A percentile compares a stretch with the other conserved stretches of the same genome.
Evolutionary conservation across 495 filamentous ascomycete genomes (phyloP).

Genomic region (Aspergillus heteromorphus): DNA sequence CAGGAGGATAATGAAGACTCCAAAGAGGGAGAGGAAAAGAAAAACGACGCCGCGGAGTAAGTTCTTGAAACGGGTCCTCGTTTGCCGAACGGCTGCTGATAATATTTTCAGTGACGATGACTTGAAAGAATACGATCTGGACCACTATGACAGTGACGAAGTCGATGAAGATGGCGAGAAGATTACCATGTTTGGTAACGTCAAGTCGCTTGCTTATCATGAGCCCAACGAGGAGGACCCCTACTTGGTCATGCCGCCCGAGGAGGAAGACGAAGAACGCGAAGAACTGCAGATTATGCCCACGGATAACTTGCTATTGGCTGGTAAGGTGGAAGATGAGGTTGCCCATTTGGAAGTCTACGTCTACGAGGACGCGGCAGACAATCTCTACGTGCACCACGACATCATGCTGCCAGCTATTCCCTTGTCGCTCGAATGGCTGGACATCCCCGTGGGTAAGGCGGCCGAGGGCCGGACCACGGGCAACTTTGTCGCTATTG

Average conservation of each 20-base stretch:
- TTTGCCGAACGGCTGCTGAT: background rate
- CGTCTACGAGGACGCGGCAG: slow-evolving; percentile 88
- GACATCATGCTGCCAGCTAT: slow-evolving; percentile 99
- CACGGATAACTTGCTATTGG: slow-evolving; percentile 86
- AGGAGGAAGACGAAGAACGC: slow-evolving; percentile 76
- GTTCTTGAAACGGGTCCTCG: background rate
- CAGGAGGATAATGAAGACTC: slow-evolving; percentile 27
- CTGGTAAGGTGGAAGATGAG: slow-evolving; percentile 93
- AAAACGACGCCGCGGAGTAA: slow-evolving; percentile 16
- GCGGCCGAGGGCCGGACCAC: slow-evolving; percentile 44
- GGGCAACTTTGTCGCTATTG: slow-evolving; percentile 89
- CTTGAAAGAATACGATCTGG: slow-evolving; percentile 90
- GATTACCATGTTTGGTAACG: slow-evolving; percentile 91
- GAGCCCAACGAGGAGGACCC: slow-evolving; percentile 88
- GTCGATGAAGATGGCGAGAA: slow-evolving; percentile 60
- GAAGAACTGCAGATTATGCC: slow-evolving; percentile 91
- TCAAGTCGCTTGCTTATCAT: slow-evolving; percentile 89
- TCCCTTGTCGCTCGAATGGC: slow-evolving; percentile 91
- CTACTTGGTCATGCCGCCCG: slow-evolving; percentile 81
- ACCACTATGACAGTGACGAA: slow-evolving; percentile 86
- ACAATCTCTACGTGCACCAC: slow-evolving; percentile 98
- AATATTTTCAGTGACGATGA: slow-evolving; percentile 59
- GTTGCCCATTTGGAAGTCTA: slow-evolving; percentile 95
- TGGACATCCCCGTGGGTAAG: slow-evolving; percentile 80
- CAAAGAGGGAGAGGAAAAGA: slow-evolving; percentile 22